Evolutionary conservation across 2,329 filamentous ascomycete species (phyloP), one percentile per base, ranked within the genome.

Genomic region (Fusarium paranaense): DNA sequence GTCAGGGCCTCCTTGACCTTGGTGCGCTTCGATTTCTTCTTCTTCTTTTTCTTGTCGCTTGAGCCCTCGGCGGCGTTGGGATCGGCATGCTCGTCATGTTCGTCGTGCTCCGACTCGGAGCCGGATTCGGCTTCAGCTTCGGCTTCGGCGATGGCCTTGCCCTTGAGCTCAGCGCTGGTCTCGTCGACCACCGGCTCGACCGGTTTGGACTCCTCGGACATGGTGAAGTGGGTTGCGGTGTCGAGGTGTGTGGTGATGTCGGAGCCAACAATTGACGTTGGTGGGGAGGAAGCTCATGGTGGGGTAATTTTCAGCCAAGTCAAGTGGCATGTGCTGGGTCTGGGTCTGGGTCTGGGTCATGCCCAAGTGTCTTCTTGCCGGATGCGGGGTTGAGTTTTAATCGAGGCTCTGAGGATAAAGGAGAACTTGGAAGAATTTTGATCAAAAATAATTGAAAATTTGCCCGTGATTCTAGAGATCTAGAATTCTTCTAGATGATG

Each of bases 21-120:
- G 83, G 89, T 88, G 81, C 88, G 90, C 85, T 92, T 91, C 73
- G 87, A 90, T 85, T 87, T 90, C 85, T 90, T 91, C 82, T 92
- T 92, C 77, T 90, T 89, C 78, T 86, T 87, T 52, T 82, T 81
- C 40, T 70, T 75, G 50, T 78, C 78, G 27, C 80, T 80, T 52
- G 82, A 78, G 50, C 78, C 81, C 54, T 81, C 81, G 59, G 82
- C 83, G 67, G 82, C 81, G 50, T 54, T 32, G 30, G 82, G 81
- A 27, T 82, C 80, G 65, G 82, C 82, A 63, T 80, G 82, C 67
- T 85, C 81, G 66, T 82, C 80, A 47, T 80, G 75, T 30, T 79
- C 81, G 61, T 84, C 80, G 64, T 83, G 83, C 69, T 87, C 87
- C 69, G 85, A 85, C 32, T 87, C 87, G 54, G 85, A 86, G 63